A percentile compares a stretch with the other conserved stretches of the same genome.
These are phyloP conservation scores for Asterochloris sp. DNA, from an alignment of 139 green algal genomes.

Conservation along the genomic window DNA sequence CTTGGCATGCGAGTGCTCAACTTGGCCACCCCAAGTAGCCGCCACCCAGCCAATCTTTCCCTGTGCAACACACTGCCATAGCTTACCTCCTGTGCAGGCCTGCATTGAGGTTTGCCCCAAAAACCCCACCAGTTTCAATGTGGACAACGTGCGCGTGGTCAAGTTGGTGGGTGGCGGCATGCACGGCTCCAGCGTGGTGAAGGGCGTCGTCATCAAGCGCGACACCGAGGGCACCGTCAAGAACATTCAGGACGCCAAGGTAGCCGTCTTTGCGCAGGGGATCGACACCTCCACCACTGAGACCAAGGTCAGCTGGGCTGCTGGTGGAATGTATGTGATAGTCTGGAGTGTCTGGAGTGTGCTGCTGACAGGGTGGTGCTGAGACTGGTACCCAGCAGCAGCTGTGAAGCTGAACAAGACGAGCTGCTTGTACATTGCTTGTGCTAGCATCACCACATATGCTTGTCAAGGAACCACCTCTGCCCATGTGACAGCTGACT, in stretches of 20 bases:
- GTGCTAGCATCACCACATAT: too few species aligned
- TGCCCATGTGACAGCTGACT: neutral
- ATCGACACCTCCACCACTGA: slow-evolving; percentile 82
- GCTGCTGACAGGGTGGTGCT: too few species aligned
- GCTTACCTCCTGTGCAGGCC: slow-evolving; percentile 47
- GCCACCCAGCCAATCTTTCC: too few species aligned
- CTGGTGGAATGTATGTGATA: neutral
- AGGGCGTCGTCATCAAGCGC: slow-evolving; percentile 88
- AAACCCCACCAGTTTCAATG: slow-evolving; percentile 97
- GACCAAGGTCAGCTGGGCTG: slow-evolving; percentile 67
- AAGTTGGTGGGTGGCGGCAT: slow-evolving; percentile 86
- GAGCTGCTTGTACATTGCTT: too few species aligned
- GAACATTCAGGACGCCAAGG: slow-evolving; percentile 79
- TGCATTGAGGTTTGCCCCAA: slow-evolving; percentile 93
- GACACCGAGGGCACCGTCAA: slow-evolving; percentile 85
- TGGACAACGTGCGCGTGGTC: slow-evolving; percentile 96
- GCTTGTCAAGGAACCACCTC: neutral
- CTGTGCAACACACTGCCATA: too few species aligned
- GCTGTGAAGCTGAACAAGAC: too few species aligned
- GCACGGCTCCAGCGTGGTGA: slow-evolving; percentile 63
- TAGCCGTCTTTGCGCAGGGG: slow-evolving; percentile 77
- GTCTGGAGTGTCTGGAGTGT: too few species aligned
- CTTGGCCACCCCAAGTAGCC: too few species aligned
- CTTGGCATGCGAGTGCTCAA: too few species aligned
- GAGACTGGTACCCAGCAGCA: too few species aligned